Conservation (phyloP, 2,329 filamentous ascomycete species). For the Boeremia exigua region DNA sequence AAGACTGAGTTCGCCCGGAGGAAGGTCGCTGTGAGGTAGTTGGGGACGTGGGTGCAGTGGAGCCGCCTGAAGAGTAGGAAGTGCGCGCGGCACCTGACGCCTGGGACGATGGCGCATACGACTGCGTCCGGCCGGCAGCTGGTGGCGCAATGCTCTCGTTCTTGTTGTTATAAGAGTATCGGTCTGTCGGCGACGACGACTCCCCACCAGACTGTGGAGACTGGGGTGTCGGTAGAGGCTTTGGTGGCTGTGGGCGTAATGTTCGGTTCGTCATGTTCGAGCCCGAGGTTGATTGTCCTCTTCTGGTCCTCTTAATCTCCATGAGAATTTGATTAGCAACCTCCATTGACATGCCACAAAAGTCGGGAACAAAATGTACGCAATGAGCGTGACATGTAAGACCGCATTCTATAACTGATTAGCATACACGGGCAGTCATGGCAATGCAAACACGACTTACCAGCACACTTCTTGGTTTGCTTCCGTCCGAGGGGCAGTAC, state of each 20-base stretch:
- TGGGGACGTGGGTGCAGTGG: slow-evolving; percentile 54
- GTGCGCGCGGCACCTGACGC: slow-evolving; percentile 57
- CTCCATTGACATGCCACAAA: slow-evolving; percentile 99
- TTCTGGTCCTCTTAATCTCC: slow-evolving; percentile 81
- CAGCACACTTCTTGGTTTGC: slow-evolving; percentile 89
- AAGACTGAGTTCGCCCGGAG: slow-evolving; percentile 57
- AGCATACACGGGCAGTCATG: slow-evolving; percentile 12
- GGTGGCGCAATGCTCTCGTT: slow-evolving; percentile 40
- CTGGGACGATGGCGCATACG: slow-evolving; percentile 49
- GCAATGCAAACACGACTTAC: slow-evolving; percentile 56
- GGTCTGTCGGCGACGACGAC: slow-evolving; percentile 30
- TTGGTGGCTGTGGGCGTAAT: slow-evolving; percentile 46
- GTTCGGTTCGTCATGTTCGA: slow-evolving; percentile 55
- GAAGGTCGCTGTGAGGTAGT: slow-evolving; percentile 53
- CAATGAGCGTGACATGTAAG: slow-evolving; percentile 91
- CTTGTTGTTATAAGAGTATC: slow-evolving; percentile 16
- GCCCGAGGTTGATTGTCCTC: slow-evolving; percentile 63
- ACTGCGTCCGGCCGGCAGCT: slow-evolving; percentile 47
- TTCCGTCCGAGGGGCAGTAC: slow-evolving; percentile 93
- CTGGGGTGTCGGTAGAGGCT: slow-evolving; percentile 52
- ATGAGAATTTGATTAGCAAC: slow-evolving; percentile 92
- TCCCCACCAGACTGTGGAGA: slow-evolving; percentile 49
- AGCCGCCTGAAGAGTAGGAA: slow-evolving; percentile 49
- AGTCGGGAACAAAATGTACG: slow-evolving; percentile 94
- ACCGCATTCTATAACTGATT: slow-evolving; percentile 72